Conservation (phyloP, 2,329 filamentous ascomycete genomes). For the Teratosphaeria destructans region DNA sequence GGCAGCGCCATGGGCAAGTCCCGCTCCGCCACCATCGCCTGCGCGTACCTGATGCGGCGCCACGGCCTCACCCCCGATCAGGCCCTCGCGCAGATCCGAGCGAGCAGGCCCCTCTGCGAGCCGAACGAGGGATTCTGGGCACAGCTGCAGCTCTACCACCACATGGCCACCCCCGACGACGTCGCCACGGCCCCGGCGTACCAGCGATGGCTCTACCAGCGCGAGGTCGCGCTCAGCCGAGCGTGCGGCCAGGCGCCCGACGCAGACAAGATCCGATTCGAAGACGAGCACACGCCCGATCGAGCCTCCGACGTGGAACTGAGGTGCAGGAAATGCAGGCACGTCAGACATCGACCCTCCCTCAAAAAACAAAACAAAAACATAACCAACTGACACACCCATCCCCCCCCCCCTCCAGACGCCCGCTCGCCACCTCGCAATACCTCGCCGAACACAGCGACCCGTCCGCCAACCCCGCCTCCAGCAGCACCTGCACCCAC, state of each 20-base stretch:
- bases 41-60: constrained; percentile 70
- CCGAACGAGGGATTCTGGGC: constrained; percentile 88
- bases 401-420: constrained; percentile 28
- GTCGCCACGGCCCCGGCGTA: constrained; percentile 64
- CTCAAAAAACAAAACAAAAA: too few species aligned
- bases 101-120: constrained; percentile 66
- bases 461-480: constrained; percentile 4
- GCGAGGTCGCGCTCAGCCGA: constrained; percentile 56
- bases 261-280: constrained; percentile 65
- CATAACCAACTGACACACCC: too few species aligned
- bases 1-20: constrained; percentile 84
- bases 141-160: constrained; percentile 76
- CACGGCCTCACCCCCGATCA: constrained; percentile 44
- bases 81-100: constrained; percentile 59
- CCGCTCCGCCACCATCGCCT: constrained; percentile 71
- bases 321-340: constrained; percentile 85
- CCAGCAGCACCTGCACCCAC: constrained; percentile 56
- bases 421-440: constrained; percentile 50
- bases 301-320: constrained; percentile 48
- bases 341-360: constrained; percentile 21
- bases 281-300: constrained; percentile 49
- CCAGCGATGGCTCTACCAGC: constrained; percentile 64
- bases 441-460: constrained; percentile 58
- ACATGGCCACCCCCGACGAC: constrained; percentile 68
- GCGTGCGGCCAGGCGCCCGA: constrained; percentile 71